These are phyloP conservation scores for Tetrastigma voinierianum DNA, from an alignment of 164 flowering plant species.

Conservation along the genomic window DNA sequence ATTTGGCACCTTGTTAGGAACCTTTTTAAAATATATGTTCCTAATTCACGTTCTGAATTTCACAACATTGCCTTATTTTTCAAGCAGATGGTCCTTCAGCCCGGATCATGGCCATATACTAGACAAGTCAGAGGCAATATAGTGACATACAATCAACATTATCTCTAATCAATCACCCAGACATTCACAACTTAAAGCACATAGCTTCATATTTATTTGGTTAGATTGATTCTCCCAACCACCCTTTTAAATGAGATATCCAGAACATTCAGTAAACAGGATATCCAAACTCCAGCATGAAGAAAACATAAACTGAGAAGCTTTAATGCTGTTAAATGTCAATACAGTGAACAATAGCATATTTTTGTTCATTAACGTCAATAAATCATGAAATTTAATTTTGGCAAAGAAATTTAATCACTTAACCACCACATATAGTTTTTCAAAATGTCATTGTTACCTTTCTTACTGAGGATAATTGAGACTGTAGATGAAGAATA, in stretches of 20 bases:
- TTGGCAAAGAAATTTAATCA: neutral
- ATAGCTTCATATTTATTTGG: neutral
- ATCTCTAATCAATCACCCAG: neutral
- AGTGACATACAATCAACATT: neutral
- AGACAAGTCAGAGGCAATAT: neutral
- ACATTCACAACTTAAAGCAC: neutral
- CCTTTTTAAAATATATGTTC: too few relatives aligned
- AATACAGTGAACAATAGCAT: neutral
- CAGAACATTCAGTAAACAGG: neutral
- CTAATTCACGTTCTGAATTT: too few relatives aligned
- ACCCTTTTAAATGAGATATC: too few relatives aligned
- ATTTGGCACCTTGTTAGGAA: too few relatives aligned
- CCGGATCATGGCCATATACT: neutral
- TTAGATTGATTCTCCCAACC: neutral
- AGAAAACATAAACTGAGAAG: neutral
- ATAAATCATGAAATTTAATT: neutral
- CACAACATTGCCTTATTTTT: too few relatives aligned
- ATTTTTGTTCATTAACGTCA: neutral
- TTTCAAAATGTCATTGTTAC: slow-evolving; percentile 21
- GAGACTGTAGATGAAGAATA: slow-evolving; percentile 56
- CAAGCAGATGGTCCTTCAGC: too few relatives aligned
- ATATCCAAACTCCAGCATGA: neutral
- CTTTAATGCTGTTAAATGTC: neutral
- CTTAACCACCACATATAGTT: too few relatives aligned
- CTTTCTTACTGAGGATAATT: slow-evolving; percentile 61